Base-by-base conservation (phyloP, 495 filamentous ascomycete species). In the Hypoxylon trugodes region DNA sequence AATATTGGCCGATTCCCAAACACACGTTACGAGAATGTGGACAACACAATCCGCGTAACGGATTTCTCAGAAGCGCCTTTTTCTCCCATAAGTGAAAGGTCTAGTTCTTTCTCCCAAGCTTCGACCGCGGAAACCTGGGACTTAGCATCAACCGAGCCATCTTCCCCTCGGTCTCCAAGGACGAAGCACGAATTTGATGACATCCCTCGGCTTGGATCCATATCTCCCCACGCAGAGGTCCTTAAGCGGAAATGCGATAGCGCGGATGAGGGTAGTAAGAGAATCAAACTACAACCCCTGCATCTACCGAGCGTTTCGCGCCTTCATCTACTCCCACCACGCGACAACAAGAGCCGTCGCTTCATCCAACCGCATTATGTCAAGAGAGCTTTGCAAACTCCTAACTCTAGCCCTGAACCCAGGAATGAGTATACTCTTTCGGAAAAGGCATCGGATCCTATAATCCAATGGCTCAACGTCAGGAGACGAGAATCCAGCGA, bases 391-490 rank as follows among this genome's bases (percentile, higher is more conserved):
- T 22, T 64, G 12, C 24, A 53, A 4, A 59, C 60, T 6, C 49
- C 60, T n/a, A 41, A 21, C 25, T 16, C 41, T 10, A 70, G 32
- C 10, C 64, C 65, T 12, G 64, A 63, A 21, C 65, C 46, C 1
- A 52, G 40, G 2, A 51, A 51, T 8, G 57, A 50, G 12, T 58
- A 57, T 26, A 21, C 24, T 13, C n/a, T 32, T 9, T 46, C 52
- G 6, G 25, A 25, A 2, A 49, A 32, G 5, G 16, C 57, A 3
- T 30, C 13, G 16, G 70, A 73, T 16, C 61, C 61, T 7, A 73
- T 73, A 22, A 46, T 63, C 12, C 53, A 52, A 21, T 62, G 37
- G 46, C 70, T 73, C 18, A 73, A 73, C 46, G 36, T 24, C 13
- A 49, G 35, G 16, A 51, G 45, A 16, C 64, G 26, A 15, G 58